A percentile compares a stretch with the other conserved stretches of the same genome.
Conservation (phyloP, 225 moss, liverwort and hornwort genomes). For the Climacium dendroides region DNA sequence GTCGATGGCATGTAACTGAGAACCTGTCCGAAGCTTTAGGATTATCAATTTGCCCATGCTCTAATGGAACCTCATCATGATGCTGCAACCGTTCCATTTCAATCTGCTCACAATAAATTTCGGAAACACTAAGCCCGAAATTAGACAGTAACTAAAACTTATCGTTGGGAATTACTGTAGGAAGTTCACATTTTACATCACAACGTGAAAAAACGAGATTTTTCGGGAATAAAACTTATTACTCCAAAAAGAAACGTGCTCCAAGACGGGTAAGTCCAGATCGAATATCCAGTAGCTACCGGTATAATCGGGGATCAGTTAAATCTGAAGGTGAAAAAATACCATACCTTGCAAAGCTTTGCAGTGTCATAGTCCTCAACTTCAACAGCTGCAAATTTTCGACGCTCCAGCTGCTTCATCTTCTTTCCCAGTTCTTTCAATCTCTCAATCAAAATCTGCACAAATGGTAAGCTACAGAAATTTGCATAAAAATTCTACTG, state of each 20-base stretch:
- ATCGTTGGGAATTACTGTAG: neutral
- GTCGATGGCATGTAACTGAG: neutral
- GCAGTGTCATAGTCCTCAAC: slow-evolving; percentile 94
- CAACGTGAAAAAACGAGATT: neutral
- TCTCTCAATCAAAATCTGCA: slow-evolving; percentile 70
- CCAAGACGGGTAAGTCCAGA: neutral
- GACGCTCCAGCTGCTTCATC: slow-evolving; percentile 77
- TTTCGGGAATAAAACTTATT: neutral
- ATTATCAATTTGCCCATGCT: slow-evolving; percentile 11
- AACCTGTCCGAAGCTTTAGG: slow-evolving; percentile 33
- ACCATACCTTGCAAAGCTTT: slow-evolving; percentile 76
- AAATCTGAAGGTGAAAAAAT: neutral
- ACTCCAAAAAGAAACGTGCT: neutral
- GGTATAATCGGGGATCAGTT: neutral
- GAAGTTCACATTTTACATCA: neutral
- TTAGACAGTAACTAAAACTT: neutral
- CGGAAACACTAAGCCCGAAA: neutral
- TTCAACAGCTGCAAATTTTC: slow-evolving; percentile 84
- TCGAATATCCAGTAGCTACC: neutral
- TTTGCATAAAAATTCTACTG: neutral
- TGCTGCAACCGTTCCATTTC: slow-evolving; percentile 88
- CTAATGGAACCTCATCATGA: slow-evolving; percentile 13
- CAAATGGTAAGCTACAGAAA: neutral
- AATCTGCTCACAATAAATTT: slow-evolving; percentile 21
- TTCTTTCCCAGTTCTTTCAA: slow-evolving; percentile 80